These are phyloP conservation scores for Asparagopsis taxiformis DNA, from an alignment of 31 red algal genomes.

Conservation along the genomic window DNA sequence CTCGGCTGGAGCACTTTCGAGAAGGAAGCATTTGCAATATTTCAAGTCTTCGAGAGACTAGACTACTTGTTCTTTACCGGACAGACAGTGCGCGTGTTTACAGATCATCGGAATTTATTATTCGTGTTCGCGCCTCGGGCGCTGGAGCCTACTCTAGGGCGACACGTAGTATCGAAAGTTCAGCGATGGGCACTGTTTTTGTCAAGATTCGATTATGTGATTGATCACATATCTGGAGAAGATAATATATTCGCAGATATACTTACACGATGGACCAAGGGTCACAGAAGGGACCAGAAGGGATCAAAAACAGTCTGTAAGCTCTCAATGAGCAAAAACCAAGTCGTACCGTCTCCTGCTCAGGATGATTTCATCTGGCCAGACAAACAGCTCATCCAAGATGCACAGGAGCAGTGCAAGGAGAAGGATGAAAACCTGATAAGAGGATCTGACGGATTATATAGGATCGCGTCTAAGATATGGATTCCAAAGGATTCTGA, in stretches of 20 bases:
- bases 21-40: slow-evolving; percentile 14
- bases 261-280: not conserved
- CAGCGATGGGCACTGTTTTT: not conserved
- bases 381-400: not conserved
- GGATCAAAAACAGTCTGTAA: too few relatives aligned
- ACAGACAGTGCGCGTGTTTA: not conserved
- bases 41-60: slow-evolving; percentile 2
- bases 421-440: too few relatives aligned
- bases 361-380: slow-evolving; percentile 5
- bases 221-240: not conserved
- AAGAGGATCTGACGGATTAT: too few relatives aligned
- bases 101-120: not conserved
- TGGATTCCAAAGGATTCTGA: not conserved
- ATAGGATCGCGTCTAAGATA: too few relatives aligned
- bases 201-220: not conserved
- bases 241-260: slow-evolving; percentile 7
- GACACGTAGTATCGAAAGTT: not conserved
- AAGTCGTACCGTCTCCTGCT: too few relatives aligned
- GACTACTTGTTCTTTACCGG: not conserved
- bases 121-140: not conserved
- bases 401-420: not conserved
- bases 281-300: not conserved
- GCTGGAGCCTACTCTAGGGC: not conserved
- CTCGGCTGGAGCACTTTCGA: slow-evolving; percentile 9
- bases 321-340: too few relatives aligned